phyloP scores from a whole-genome alignment of 2,329 filamentous ascomycete species.

The Ceratocystis destructans region DNA sequence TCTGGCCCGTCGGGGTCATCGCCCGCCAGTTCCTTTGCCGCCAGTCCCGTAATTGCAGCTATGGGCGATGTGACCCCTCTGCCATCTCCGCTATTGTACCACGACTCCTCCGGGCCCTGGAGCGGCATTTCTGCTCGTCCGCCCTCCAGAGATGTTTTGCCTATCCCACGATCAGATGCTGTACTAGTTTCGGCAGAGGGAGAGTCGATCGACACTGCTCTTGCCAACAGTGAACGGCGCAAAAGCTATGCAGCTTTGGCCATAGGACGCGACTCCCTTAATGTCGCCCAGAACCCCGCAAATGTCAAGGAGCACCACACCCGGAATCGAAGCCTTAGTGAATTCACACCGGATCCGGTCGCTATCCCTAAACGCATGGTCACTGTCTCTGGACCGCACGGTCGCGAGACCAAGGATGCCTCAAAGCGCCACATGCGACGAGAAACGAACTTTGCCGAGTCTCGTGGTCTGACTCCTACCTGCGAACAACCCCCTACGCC shows the following conservation, averaged over 20 bases:
- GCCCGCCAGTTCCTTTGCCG: conserved; percentile 51
- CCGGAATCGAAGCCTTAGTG: conserved; percentile 74
- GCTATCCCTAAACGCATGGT: conserved; percentile 57
- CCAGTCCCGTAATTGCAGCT: conserved; percentile 59
- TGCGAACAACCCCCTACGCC: conserved; percentile 61
- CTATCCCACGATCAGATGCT: conserved; percentile 20
- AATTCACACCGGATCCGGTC: conserved; percentile 64
- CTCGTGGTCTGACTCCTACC: conserved; percentile 54
- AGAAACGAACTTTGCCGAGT: conserved; percentile 66
- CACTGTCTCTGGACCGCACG: conserved; percentile 53
- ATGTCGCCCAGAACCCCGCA: conserved; percentile 13
- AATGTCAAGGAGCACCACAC: conserved; percentile 32
- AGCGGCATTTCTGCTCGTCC: conserved; percentile 32
- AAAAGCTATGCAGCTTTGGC: conserved; percentile 40
- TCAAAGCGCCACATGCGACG: conserved; percentile 44
- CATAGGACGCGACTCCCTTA: conserved; percentile 6
- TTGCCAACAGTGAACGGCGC: conserved; percentile 41
- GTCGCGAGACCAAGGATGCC: conserved; percentile 28
- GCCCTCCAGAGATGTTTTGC: background rate
- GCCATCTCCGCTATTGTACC: conserved; percentile 56
- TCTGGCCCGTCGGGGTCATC: conserved; percentile 31
- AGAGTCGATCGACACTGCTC: conserved; percentile 38
- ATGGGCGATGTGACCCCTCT: conserved; percentile 69
- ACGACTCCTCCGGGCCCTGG: conserved; percentile 55
- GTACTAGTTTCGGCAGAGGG: conserved; percentile 38